phyloP scores from a whole-genome alignment of 1,284 basidiomycete species.

The Apiotrichum brassicae region DNA sequence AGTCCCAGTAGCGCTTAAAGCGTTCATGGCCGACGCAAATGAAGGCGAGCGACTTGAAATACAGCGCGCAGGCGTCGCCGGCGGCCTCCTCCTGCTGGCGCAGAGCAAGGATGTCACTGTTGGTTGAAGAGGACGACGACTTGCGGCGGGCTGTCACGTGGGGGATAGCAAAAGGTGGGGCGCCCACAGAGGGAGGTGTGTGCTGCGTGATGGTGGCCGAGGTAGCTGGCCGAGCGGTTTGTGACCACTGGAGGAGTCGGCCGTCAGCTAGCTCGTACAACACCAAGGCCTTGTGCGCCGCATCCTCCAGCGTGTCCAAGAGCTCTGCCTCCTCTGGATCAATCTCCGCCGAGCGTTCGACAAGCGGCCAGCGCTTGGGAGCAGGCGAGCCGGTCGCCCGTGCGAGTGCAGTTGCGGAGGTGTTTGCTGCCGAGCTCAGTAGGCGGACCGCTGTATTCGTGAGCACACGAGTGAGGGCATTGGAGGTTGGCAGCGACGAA shows the following conservation, averaged over 20 bases:
- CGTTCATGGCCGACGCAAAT: conserved; percentile 80
- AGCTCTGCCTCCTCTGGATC: conserved; percentile 77
- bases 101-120: conserved; percentile 52
- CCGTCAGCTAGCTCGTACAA: conserved; percentile 88
- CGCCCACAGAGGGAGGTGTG: conserved; percentile 4
- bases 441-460: conserved; percentile 85
- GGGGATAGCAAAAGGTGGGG: conserved; percentile 24
- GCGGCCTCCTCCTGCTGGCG: conserved; percentile 66
- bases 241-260: conserved; percentile 63
- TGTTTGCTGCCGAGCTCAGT: conserved; percentile 59
- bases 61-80: conserved; percentile 78
- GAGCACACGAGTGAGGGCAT: conserved; percentile 76
- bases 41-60: conserved; percentile 88
- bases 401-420: conserved; percentile 37
- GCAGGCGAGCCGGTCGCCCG: conserved; percentile 31
- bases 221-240: conserved; percentile 2
- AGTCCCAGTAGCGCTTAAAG: conserved; percentile 48
- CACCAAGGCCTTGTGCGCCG: conserved; percentile 92
- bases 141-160: conserved; percentile 16
- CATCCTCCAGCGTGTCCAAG: conserved; percentile 68
- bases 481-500: conserved; percentile 43
- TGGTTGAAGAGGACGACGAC: conserved; percentile 26
- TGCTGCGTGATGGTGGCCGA: conserved; percentile 9
- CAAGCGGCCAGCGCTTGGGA: conserved; percentile 27
- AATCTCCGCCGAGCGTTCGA: conserved; percentile 30